A percentile compares a stretch with the other conserved stretches of the same genome.
These are phyloP conservation scores for Pascua guehoae DNA, from an alignment of 1,284 basidiomycete genomes.

Conservation along the genomic window DNA sequence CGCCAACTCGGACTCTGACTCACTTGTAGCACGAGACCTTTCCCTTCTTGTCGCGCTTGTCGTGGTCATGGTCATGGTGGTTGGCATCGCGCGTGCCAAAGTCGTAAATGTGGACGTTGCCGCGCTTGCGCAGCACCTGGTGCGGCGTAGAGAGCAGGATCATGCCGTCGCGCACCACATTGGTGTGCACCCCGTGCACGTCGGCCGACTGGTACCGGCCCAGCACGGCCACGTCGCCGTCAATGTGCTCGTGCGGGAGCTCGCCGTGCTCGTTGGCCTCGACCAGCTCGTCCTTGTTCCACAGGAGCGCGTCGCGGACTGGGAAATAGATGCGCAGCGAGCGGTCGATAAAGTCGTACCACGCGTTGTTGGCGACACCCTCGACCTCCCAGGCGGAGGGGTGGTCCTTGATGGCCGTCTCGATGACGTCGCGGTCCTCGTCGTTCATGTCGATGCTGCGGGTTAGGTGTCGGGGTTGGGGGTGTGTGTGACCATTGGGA, in stretches of 20 bases:
- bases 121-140: not conserved
- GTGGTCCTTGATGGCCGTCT: not conserved
- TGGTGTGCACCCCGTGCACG: conserved; percentile 2
- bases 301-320: conserved; percentile 1
- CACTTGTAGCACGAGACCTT: conserved; percentile 1
- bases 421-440: not conserved
- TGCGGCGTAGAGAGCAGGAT: not conserved
- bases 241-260: not conserved
- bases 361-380: not conserved
- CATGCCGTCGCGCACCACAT: conserved; percentile 2
- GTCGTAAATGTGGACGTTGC: conserved; percentile 4
- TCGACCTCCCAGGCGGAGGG: not conserved
- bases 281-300: not conserved
- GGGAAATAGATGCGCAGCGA: conserved; percentile 7
- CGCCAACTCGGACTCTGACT: no score
- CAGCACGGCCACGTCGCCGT: not conserved
- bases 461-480: no score
- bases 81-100: not conserved
- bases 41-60: not conserved
- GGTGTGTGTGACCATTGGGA: no score
- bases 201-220: not conserved
- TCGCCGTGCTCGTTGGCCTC: conserved; percentile 4
- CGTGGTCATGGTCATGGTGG: not conserved
- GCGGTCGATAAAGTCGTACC: not conserved
- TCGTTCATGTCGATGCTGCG: not conserved